Percentiles rank a stretch among this genome's conserved stretches.
phyloP scores from a whole-genome alignment of 805 yeast species.

The Zygotorulaspora danielsina region DNA sequence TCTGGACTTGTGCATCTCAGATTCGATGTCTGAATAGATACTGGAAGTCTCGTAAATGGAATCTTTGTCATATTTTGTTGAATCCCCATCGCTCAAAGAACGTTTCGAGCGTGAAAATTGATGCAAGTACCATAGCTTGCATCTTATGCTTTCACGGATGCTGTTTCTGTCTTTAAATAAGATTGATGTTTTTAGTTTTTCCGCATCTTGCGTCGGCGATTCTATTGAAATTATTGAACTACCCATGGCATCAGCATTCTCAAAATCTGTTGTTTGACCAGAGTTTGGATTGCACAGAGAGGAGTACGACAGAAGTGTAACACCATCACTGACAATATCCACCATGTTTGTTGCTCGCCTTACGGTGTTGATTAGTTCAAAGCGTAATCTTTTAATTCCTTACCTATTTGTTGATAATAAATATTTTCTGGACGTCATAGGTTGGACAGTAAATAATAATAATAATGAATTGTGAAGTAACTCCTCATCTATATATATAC shows the following conservation, averaged over 20 bases:
- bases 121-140: neutral
- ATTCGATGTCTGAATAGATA: neutral
- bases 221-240: too few species aligned
- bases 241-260: too few species aligned
- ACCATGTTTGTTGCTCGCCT: too few species aligned
- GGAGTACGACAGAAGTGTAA: neutral
- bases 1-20: conserved; percentile 1
- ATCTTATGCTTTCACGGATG: neutral
- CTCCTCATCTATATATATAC: too few species aligned
- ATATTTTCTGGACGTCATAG: too few species aligned
- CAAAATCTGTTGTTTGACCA: neutral
- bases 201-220: neutral
- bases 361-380: neutral
- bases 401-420: too few species aligned
- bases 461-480: too few species aligned
- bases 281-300: neutral
- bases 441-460: too few species aligned
- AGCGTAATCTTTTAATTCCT: too few species aligned
- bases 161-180: neutral
- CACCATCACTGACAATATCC: neutral
- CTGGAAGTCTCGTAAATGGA: neutral
- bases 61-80: neutral
- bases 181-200: neutral
- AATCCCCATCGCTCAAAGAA: neutral
- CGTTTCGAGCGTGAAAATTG: neutral